Conservation (phyloP, 2,329 filamentous ascomycete species). For the Phialocephala sp. region DNA sequence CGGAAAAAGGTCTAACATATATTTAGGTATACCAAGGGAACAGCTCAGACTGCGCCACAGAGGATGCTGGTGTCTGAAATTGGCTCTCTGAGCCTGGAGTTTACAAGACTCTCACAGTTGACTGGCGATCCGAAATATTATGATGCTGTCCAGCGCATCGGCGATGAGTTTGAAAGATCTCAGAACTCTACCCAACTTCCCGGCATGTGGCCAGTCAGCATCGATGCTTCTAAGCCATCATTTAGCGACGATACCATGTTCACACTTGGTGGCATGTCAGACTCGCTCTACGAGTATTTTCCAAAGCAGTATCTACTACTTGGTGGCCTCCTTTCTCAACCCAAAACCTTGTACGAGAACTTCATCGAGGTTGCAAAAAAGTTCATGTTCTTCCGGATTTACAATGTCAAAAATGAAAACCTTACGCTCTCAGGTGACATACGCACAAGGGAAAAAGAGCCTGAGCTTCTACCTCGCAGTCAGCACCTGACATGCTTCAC, state of each 20-base stretch:
- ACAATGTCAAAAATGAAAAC: slow-evolving; percentile 45
- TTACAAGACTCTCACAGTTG: slow-evolving; percentile 68
- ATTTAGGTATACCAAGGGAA: slow-evolving; percentile 46
- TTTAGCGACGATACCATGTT: slow-evolving; percentile 61
- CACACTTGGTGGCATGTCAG: slow-evolving; percentile 60
- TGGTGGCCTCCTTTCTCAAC: slow-evolving; percentile 61
- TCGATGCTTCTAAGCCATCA: slow-evolving; percentile 60
- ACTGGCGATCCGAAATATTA: slow-evolving; percentile 67
- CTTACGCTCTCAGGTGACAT: slow-evolving; percentile 57
- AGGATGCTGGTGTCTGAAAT: slow-evolving; percentile 63
- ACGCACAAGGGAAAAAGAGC: slow-evolving; percentile 45
- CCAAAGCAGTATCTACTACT: slow-evolving; percentile 70
- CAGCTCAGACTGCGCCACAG: slow-evolving; percentile 63
- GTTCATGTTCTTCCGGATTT: slow-evolving; percentile 50
- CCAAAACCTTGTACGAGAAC: slow-evolving; percentile 51
- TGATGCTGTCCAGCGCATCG: slow-evolving; percentile 64
- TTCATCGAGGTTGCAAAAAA: slow-evolving; percentile 54
- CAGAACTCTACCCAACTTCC: slow-evolving; percentile 62
- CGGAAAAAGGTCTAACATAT: slow-evolving; percentile 49
- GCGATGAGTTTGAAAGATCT: slow-evolving; percentile 57
- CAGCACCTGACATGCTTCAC: slow-evolving; percentile 76
- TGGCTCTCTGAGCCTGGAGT: slow-evolving; percentile 62
- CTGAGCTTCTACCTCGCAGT: slow-evolving; percentile 50
- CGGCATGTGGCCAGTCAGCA: slow-evolving; percentile 65
- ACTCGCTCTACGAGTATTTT: slow-evolving; percentile 70